phyloP scores from a whole-genome alignment of 1,139 yeast genomes.

The Suhomyces yuchorum region DNA sequence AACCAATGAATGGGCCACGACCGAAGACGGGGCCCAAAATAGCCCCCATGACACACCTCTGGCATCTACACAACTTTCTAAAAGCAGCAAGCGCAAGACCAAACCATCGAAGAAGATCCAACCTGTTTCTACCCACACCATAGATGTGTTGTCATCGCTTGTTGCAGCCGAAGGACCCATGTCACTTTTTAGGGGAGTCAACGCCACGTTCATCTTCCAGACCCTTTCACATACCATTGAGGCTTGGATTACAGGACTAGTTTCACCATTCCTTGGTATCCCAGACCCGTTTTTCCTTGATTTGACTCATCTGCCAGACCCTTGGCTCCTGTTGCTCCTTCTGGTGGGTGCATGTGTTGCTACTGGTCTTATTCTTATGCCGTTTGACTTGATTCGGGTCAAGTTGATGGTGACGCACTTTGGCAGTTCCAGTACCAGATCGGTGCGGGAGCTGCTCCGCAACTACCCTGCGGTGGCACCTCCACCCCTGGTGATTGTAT shows the following conservation, averaged over 20 bases:
- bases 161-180: conserved; percentile 77
- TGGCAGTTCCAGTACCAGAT: conserved; percentile 30
- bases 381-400: conserved; percentile 79
- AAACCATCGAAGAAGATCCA: conserved; percentile 38
- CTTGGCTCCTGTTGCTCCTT: conserved; percentile 64
- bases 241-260: conserved; percentile 89
- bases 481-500: conserved; percentile 49
- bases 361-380: conserved; percentile 77
- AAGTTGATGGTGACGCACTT: conserved; percentile 69
- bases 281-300: conserved; percentile 92
- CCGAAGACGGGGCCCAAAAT: not conserved
- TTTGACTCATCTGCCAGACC: conserved; percentile 78
- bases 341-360: conserved; percentile 72
- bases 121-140: conserved; percentile 66
- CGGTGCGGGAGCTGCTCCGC: conserved; percentile 42
- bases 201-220: conserved; percentile 78
- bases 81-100: conserved; percentile 8
- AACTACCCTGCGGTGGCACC: conserved; percentile 56
- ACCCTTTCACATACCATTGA: conserved; percentile 78
- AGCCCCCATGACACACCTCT: not conserved
- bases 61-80: not conserved
- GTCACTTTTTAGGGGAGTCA: conserved; percentile 85
- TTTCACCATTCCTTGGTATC: conserved; percentile 79
- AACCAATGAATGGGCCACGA: conserved; percentile 8
- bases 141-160: conserved; percentile 71